Evolutionary conservation across 345 rosid genomes (phyloP).

Genomic region (Lepidium africanum): DNA sequence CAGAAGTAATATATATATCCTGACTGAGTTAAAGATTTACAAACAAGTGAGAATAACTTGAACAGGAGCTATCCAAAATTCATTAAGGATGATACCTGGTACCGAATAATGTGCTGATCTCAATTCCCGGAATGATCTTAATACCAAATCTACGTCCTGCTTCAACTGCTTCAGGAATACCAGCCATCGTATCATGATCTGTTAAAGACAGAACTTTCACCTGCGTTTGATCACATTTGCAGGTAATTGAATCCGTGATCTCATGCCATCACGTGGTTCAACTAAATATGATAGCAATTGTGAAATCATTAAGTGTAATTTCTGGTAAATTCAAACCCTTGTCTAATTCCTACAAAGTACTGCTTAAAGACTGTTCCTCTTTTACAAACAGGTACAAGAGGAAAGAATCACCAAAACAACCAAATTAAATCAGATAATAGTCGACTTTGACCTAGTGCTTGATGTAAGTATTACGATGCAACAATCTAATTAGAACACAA

Average conservation of each 20-base stretch:
- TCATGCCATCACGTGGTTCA: not conserved
- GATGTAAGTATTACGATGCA: not conserved
- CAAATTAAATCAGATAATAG: not conserved
- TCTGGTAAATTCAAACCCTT: not conserved
- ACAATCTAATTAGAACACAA: not conserved
- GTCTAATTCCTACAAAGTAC: not conserved
- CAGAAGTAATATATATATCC: too few relatives aligned
- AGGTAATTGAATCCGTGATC: slow-evolving; percentile 23
- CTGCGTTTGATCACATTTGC: slow-evolving; percentile 49
- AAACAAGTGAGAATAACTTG: not conserved
- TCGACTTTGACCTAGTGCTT: not conserved
- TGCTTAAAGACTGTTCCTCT: not conserved
- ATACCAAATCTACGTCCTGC: slow-evolving; percentile 67
- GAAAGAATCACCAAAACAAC: not conserved
- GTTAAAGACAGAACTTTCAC: slow-evolving; percentile 94
- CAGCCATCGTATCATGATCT: slow-evolving; percentile 90
- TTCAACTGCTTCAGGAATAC: slow-evolving; percentile 84
- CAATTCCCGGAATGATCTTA: slow-evolving; percentile 89
- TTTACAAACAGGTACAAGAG: not conserved
- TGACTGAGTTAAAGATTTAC: not conserved
- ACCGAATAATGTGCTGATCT: slow-evolving; percentile 83
- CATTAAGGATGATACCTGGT: slow-evolving; percentile 39
- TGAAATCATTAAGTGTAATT: not conserved
- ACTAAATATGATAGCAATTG: not conserved
- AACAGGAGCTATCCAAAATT: not conserved